Percentiles rank a stretch among this genome's conserved stretches.
These are phyloP conservation scores for Phytophthora fragariaefolia DNA, from an alignment of 352 stramenopile species.

Conservation along the genomic window DNA sequence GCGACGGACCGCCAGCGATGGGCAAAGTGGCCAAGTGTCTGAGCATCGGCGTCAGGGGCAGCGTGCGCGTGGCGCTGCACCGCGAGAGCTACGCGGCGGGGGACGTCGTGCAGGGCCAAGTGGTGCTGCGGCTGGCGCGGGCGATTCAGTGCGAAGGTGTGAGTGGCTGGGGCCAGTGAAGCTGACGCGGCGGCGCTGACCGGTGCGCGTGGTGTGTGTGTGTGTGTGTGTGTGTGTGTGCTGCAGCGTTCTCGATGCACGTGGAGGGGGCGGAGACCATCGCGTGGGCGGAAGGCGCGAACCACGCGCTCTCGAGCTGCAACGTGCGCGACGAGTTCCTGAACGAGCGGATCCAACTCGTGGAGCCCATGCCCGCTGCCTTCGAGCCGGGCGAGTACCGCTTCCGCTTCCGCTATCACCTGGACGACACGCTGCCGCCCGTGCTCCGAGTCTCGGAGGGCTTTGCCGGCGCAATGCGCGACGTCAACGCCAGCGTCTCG, in stretches of 20 bases:
- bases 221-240: not conserved
- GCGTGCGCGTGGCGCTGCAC: slow-evolving; percentile 21
- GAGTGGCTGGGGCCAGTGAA: too few relatives aligned
- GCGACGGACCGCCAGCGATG: slow-evolving; percentile 18
- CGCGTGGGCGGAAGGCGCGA: slow-evolving; percentile 34
- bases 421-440: slow-evolving; percentile 52
- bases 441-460: slow-evolving; percentile 38
- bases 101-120: slow-evolving; percentile 34
- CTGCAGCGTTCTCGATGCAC: slow-evolving; percentile 29
- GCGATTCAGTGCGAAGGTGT: slow-evolving; percentile 30
- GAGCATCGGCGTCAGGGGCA: slow-evolving; percentile 29
- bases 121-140: slow-evolving; percentile 26
- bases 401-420: slow-evolving; percentile 32
- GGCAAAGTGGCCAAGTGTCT: slow-evolving; percentile 33
- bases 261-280: slow-evolving; percentile 26
- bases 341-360: slow-evolving; percentile 19
- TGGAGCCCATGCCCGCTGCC: slow-evolving; percentile 14
- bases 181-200: too few relatives aligned
- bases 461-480: slow-evolving; percentile 17
- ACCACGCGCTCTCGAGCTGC: slow-evolving; percentile 25
- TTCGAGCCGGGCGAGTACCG: slow-evolving; percentile 35
- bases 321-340: slow-evolving; percentile 33
- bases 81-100: slow-evolving; percentile 34
- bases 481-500: slow-evolving; percentile 65
- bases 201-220: not conserved